These are phyloP conservation scores for Pisolithus thermaeus DNA, from an alignment of 1,284 basidiomycete species.

Conservation along the genomic window DNA sequence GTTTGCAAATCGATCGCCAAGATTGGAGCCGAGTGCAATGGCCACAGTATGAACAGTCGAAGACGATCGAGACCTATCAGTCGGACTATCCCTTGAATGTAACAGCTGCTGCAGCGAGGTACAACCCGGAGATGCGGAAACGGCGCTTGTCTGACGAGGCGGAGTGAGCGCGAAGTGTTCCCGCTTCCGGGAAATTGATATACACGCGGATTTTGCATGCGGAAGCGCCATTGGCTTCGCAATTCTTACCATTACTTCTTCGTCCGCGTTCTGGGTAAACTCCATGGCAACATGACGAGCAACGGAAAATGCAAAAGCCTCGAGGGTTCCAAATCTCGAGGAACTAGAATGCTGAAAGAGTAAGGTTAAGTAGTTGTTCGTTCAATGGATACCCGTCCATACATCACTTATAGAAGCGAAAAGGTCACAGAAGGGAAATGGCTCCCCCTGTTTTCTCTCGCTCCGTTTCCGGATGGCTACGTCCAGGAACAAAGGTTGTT, in stretches of 20 bases:
- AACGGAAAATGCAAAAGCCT: conserved; percentile 63
- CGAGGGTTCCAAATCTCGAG: conserved; percentile 60
- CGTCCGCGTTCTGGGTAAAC: conserved; percentile 14
- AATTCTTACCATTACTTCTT: conserved; percentile 52
- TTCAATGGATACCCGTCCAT: neutral
- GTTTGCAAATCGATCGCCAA: conserved; percentile 84
- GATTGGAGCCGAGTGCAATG: conserved; percentile 86
- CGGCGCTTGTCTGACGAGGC: neutral
- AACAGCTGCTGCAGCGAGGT: conserved; percentile 12
- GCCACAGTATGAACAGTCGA: conserved; percentile 39
- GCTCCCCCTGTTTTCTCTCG: neutral
- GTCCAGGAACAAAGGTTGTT: conserved; percentile 15
- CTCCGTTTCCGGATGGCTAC: neutral
- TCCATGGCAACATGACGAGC: conserved; percentile 38
- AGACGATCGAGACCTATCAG: conserved; percentile 31
- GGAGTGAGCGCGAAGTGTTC: neutral
- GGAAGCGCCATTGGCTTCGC: conserved; percentile 71
- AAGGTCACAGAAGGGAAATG: neutral
- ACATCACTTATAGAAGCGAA: neutral
- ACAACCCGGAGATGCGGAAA: neutral
- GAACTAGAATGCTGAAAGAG: conserved; percentile 13
- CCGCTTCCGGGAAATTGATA: conserved; percentile 2
- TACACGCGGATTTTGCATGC: conserved; percentile 46
- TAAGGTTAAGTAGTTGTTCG: neutral
- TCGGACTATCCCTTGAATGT: neutral